Percentiles rank a stretch among this genome's conserved stretches.
Conservation (phyloP, 345 rosid genomes). For the Eutrema yunnanense region DNA sequence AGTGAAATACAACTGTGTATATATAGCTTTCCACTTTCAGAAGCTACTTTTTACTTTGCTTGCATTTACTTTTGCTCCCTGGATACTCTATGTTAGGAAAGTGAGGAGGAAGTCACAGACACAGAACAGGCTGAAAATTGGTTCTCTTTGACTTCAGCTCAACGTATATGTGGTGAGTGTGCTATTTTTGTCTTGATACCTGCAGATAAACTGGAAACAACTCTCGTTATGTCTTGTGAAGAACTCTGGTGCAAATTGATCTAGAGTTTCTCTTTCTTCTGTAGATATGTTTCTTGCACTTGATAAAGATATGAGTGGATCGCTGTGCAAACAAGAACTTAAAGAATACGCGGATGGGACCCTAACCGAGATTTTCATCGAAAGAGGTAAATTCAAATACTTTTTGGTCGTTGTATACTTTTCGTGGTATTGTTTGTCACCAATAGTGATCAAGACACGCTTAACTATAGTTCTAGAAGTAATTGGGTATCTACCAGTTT, state of each 20-base stretch:
- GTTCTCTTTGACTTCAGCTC: conserved; percentile 99
- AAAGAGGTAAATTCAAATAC: conserved; percentile 58
- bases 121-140: conserved; percentile 99
- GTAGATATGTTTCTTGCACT: conserved; percentile 95
- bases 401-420: conserved; percentile 2
- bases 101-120: conserved; percentile 96
- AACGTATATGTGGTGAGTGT: conserved; percentile 83
- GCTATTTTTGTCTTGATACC: neutral
- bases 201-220: conserved; percentile 1
- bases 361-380: conserved; percentile 85
- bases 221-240: neutral
- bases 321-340: conserved; percentile 95
- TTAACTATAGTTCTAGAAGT: neutral
- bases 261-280: conserved; percentile 17
- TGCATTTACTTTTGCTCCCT: neutral
- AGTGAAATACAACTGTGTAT: neutral
- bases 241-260: neutral
- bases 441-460: neutral
- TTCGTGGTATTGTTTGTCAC: neutral
- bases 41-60: neutral
- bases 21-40: conserved; percentile 1
- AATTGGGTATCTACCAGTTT: neutral
- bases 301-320: conserved; percentile 88
- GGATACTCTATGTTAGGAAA: conserved; percentile 52
- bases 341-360: conserved; percentile 97